phyloP scores from a whole-genome alignment of 768 basidiomycete genomes.

The Cubamyces lactineus region DNA sequence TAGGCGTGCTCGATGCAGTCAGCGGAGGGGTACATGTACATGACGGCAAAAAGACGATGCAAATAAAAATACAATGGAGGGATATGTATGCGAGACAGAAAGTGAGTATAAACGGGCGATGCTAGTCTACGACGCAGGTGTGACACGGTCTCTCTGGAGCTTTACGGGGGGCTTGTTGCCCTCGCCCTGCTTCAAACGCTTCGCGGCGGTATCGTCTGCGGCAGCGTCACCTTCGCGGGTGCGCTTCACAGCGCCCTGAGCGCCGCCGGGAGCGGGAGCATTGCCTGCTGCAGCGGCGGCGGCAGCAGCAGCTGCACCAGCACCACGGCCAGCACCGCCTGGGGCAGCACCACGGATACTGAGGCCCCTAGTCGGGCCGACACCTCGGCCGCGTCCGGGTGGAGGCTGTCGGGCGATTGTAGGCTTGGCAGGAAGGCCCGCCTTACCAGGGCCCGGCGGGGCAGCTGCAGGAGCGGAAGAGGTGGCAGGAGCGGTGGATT shows the following conservation, averaged over 20 bases:
- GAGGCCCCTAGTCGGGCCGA: conserved; percentile 32
- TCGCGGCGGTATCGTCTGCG: conserved; percentile 63
- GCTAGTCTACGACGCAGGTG: conserved; percentile 23
- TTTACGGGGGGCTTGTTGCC: conserved; percentile 35
- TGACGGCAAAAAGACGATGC: conserved; percentile 7
- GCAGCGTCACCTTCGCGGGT: conserved; percentile 52
- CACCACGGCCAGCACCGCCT: conserved; percentile 34
- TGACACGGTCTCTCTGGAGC: conserved; percentile 31
- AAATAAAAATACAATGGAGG: conserved; percentile 15
- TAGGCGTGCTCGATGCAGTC: neutral
- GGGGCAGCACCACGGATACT: conserved; percentile 30
- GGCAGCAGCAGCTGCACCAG: conserved; percentile 33
- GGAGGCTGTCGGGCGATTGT: conserved; percentile 39
- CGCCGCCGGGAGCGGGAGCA: conserved; percentile 40
- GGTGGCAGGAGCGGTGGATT: conserved; percentile 18
- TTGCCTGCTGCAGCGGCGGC: conserved; percentile 34
- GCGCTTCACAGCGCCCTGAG: conserved; percentile 55
- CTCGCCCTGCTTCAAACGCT: conserved; percentile 65
- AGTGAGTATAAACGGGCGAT: neutral
- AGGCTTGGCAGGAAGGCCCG: conserved; percentile 29
- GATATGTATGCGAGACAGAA: conserved; percentile 2
- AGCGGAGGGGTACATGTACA: neutral
- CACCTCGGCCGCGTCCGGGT: conserved; percentile 35
- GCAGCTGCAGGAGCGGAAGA: conserved; percentile 31
- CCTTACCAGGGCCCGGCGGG: conserved; percentile 32